A percentile compares a stretch with the other conserved stretches of the same genome.
Conservation (phyloP, 495 filamentous ascomycete genomes). For the Penicilliopsis zonata region DNA sequence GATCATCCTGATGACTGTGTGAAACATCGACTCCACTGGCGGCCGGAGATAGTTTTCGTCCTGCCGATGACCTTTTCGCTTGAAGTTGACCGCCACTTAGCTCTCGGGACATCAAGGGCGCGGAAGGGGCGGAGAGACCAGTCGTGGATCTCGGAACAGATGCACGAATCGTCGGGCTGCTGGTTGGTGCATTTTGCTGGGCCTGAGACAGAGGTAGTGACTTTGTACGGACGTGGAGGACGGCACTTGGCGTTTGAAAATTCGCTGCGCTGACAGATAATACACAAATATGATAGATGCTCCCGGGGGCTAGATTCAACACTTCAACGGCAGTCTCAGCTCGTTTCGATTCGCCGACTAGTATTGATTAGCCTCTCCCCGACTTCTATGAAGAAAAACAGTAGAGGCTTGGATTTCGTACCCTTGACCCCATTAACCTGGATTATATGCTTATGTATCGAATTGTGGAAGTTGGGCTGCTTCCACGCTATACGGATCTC, state of each 20-base stretch:
- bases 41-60: constrained; percentile 66
- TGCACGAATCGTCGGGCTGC: constrained; percentile 28
- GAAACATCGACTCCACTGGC: constrained; percentile 40
- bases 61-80: constrained; percentile 53
- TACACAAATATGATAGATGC: constrained; percentile 85
- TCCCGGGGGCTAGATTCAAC: constrained; percentile 67
- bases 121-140: constrained; percentile 37
- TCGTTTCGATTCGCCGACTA: constrained; percentile 77
- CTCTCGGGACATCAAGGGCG: constrained; percentile 51
- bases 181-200: constrained; percentile 35
- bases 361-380: background rate
- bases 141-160: constrained; percentile 38
- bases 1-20: constrained; percentile 22
- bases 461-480: constrained; percentile 60
- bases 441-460: constrained; percentile 77
- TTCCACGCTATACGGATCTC: constrained; percentile 90
- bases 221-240: constrained; percentile 70
- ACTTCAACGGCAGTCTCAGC: constrained; percentile 86
- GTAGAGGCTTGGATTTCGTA: constrained; percentile 23
- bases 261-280: constrained; percentile 80
- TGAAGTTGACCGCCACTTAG: constrained; percentile 42
- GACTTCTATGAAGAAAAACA: background rate
- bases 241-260: constrained; percentile 77
- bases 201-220: constrained; percentile 38
- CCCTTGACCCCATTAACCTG: constrained; percentile 88